These are phyloP conservation scores for Heliocybe sulcata DNA, from an alignment of 1,284 basidiomycete genomes.

Conservation along the genomic window DNA sequence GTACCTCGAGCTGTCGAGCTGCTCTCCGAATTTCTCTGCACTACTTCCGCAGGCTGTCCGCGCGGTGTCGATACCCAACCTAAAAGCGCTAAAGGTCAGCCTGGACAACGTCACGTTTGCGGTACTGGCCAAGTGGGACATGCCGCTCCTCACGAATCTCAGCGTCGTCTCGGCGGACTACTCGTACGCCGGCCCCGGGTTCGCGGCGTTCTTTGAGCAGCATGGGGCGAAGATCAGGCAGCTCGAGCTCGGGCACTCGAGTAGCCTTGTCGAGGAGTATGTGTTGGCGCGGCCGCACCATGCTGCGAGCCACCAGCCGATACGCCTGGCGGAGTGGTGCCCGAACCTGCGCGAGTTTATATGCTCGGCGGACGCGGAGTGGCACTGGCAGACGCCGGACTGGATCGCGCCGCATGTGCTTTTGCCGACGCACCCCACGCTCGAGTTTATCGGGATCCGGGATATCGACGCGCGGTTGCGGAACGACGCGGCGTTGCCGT, in stretches of 20 bases:
- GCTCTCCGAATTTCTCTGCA: constrained; percentile 19
- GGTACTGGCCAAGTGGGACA: constrained; percentile 48
- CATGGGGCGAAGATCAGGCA: constrained; percentile 56
- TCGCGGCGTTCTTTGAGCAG: constrained; percentile 53
- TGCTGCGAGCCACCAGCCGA: constrained; percentile 14
- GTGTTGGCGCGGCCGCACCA: constrained; percentile 41
- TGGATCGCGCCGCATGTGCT: constrained; percentile 75
- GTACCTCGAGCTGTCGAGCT: constrained; percentile 48
- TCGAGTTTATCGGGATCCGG: constrained; percentile 63
- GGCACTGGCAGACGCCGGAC: constrained; percentile 72
- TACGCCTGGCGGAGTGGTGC: constrained; percentile 53
- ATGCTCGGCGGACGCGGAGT: constrained; percentile 66
- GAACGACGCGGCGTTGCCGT: constrained; percentile 25
- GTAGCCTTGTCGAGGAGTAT: constrained; percentile 55
- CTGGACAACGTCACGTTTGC: constrained; percentile 64
- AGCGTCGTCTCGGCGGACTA: constrained; percentile 65
- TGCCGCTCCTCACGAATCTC: constrained; percentile 54
- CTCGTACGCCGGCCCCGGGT: constrained; percentile 53
- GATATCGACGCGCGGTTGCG: constrained; percentile 58
- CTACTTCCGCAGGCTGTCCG: constrained; percentile 16
- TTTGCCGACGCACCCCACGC: constrained; percentile 49
- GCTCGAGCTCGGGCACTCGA: constrained; percentile 65
- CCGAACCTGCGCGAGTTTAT: constrained; percentile 62
- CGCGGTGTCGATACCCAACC: constrained; percentile 38
- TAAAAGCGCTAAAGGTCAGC: constrained; percentile 59